A percentile compares a stretch with the other conserved stretches of the same genome.
Evolutionary conservation across 1,284 basidiomycete species (phyloP).

Genomic region (Leccinum huronense): DNA sequence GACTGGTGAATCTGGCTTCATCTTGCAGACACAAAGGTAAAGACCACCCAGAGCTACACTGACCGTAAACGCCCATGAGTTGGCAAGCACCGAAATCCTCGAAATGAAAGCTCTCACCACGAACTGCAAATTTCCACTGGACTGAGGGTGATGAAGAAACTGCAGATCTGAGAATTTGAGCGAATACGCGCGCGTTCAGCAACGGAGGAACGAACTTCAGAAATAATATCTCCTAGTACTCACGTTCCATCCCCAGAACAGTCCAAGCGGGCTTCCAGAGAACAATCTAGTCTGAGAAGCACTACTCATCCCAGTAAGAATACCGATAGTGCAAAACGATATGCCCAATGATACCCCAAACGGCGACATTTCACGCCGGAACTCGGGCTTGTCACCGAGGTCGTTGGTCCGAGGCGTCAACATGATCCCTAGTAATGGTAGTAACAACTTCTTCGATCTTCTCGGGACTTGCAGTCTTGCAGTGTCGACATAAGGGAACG

Average conservation of each 20-base stretch:
- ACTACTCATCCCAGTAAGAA: slow-evolving; percentile 59
- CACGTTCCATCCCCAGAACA: slow-evolving; percentile 69
- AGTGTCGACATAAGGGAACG: slow-evolving; percentile 16
- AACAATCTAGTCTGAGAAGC: slow-evolving; percentile 59
- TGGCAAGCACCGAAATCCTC: neutral
- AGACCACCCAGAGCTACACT: slow-evolving; percentile 58
- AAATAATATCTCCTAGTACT: slow-evolving; percentile 19
- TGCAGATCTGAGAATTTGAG: slow-evolving; percentile 44
- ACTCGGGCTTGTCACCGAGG: slow-evolving; percentile 55
- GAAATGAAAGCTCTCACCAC: slow-evolving; percentile 40
- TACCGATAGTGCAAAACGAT: slow-evolving; percentile 60
- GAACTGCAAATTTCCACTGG: slow-evolving; percentile 61
- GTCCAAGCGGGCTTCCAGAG: slow-evolving; percentile 56
- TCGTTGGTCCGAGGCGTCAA: slow-evolving; percentile 39
- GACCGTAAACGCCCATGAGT: slow-evolving; percentile 3
- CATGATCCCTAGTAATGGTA: slow-evolving; percentile 4
- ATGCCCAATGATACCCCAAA: slow-evolving; percentile 57
- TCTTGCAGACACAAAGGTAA: slow-evolving; percentile 65
- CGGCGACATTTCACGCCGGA: slow-evolving; percentile 57
- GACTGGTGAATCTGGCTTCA: slow-evolving; percentile 55
- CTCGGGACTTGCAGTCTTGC: slow-evolving; percentile 7
- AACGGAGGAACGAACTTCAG: neutral
- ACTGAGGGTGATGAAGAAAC: slow-evolving; percentile 55
- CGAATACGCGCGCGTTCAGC: neutral
- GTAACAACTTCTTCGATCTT: slow-evolving; percentile 17